A percentile compares a stretch with the other conserved stretches of the same genome.
phyloP scores from a whole-genome alignment of 2,329 filamentous ascomycete genomes.

The Alternaria arborescens region DNA sequence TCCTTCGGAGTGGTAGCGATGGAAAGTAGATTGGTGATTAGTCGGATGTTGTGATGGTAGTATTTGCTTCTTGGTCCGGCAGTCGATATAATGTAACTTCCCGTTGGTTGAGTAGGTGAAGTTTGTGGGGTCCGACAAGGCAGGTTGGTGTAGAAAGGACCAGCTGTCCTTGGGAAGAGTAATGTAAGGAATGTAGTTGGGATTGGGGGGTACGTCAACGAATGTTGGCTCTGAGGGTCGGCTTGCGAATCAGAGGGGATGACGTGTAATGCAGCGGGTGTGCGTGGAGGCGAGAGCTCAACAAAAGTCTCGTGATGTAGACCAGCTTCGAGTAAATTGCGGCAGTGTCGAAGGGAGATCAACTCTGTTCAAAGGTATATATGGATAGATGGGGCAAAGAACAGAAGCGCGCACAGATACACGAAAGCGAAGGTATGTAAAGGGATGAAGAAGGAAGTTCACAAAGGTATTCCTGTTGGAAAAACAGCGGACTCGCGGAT shows the following conservation, averaged over 20 bases:
- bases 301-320: constrained; percentile 11
- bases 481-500: constrained; percentile 1
- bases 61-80: constrained; percentile 7
- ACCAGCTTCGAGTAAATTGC: constrained; percentile 25
- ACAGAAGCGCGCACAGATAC: background rate
- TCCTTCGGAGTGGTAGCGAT: constrained; percentile 7
- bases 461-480: constrained; percentile 1
- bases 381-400: background rate
- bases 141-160: background rate
- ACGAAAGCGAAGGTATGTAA: constrained; percentile 21
- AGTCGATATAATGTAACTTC: constrained; percentile 1
- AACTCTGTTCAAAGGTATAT: constrained; percentile 16
- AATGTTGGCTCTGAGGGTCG: constrained; percentile 9
- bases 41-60: constrained; percentile 4
- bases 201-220: constrained; percentile 2
- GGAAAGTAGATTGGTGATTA: background rate
- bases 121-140: background rate
- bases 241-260: constrained; percentile 13
- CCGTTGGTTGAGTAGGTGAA: constrained; percentile 6
- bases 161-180: constrained; percentile 1
- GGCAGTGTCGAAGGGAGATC: constrained; percentile 26
- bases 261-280: constrained; percentile 7
- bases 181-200: constrained; percentile 8
- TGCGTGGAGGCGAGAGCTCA: constrained; percentile 2
- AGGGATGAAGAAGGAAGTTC: constrained; percentile 14